Base-by-base conservation (phyloP, 768 basidiomycete genomes). In the Russula griseocarnosa region DNA sequence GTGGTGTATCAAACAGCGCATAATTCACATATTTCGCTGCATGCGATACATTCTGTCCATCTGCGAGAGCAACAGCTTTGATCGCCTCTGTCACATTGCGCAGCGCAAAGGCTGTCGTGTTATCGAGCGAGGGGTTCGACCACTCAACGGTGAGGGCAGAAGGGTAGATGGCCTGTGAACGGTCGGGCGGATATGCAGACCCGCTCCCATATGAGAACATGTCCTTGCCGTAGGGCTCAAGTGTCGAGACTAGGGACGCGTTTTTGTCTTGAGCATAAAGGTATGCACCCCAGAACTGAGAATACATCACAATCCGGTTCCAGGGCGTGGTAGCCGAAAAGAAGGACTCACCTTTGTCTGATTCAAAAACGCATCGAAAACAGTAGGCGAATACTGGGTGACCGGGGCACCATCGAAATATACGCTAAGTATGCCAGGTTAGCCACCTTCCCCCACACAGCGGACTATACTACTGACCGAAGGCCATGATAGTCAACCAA, bases 101-200 rank as follows among this genome's bases (percentile, higher is more conserved):
- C n/a, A 77, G 72, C 11, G 82, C 79, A 26, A 74, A 51, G 20
- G 79, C 71, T 54, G 84, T 77, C 38, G 69, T 62, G 8, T 70
- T 70, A 66, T 86, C 85, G 2, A 71, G 71, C 4, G 71, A 47
- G 18, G 76, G 36, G 6, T 61, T 61, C 0, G 34, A 28, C 22
- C 50, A 66, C 13, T 40, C 1, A 32, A 28, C 3, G 3, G 14
- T 2, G 28, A 59, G 1, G 24, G 10, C 22, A 5, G 62, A 49
- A 18, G 65, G 65, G 11, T 63, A 58, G 44, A 59, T 6, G 9
- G 38, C 61, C 1, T 42, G 65, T 10, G 57, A 56, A 20, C 65
- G 65, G 32, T 62, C 60, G 0, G 61, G 61, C 8, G 65, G 65
- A 16, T 58, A 63, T 13, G 65, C 65, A 28, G 65, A 62, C 1